Evolutionary conservation across 2,329 filamentous ascomycete genomes (phyloP), one percentile per base, ranked within the genome.

Genomic region (Colletotrichum agaves): DNA sequence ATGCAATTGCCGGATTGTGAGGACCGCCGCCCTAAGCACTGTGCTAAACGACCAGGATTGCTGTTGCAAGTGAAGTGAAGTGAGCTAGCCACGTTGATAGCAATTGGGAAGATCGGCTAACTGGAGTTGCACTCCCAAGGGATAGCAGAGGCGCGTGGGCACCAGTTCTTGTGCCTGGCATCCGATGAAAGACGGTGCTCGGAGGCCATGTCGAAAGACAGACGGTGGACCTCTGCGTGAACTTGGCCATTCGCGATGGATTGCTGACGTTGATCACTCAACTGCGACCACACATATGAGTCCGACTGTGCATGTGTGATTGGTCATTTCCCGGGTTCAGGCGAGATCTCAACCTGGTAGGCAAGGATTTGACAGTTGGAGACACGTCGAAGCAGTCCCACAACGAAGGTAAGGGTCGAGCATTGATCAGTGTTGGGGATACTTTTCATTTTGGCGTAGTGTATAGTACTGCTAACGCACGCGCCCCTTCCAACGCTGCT

Each of bases 71-170:
- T 17, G 56, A 35, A 31, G 27, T 21, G 56, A 47, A 47, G 55
- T 21, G n/a, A 59, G 43, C 43, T 27, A 41, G 43, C 56, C 27
- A 47, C 56, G 17, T 47, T 47, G 43, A 46, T 44, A 31, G 35
- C 56, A 47, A 33, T 13, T 43, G 35, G 35, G 35, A 56, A 23
- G 35, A 41, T 19, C 23, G 33, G 19, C 33, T n/a, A 17, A 27
- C 10, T 31, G 15, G 17, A 19, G 27, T 52, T 31, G 33, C 47
- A n/a, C 33, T 52, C 27, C 5, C 47, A 17, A 17, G 47, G 33
- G 3, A 52, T 52, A 11, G 27, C 8, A n/a, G 15, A 33, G 23
- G 47, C 47, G 47, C 47, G 27, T 27, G n/a, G 47, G 23, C 15
- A 52, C n/a, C 35, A 15, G 10, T 4, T 37, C 35, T 37, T 15